Percentiles rank a stretch among this genome's conserved stretches.
Evolutionary conservation across 2,329 filamentous ascomycete species (phyloP).

Genomic region (Alternaria incomplexa): DNA sequence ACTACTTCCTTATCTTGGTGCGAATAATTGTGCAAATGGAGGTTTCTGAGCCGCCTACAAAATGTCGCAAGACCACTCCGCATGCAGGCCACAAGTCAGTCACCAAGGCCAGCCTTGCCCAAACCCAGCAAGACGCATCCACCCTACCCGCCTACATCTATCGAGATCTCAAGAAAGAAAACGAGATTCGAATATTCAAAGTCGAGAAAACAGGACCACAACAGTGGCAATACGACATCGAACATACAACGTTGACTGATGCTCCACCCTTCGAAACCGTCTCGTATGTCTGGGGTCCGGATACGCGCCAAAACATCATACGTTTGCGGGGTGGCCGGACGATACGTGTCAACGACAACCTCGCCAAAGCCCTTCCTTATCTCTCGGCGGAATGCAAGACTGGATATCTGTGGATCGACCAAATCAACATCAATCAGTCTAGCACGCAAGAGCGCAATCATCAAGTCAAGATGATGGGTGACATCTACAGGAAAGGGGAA

Average conservation of each 20-base stretch:
- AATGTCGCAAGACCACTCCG: not conserved
- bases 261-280: not conserved
- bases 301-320: not conserved
- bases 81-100: not conserved
- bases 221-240: not conserved
- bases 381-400: not conserved
- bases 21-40: fast-evolving
- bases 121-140: not conserved
- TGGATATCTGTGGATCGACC: not conserved
- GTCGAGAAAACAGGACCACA: not conserved
- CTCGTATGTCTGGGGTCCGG: not conserved
- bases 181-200: not conserved
- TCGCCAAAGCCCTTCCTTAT: not conserved
- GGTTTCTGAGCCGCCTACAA: not conserved
- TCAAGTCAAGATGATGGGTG: not conserved
- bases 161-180: not conserved
- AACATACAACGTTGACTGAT: not conserved
- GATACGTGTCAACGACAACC: not conserved
- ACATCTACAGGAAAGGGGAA: not conserved
- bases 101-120: not conserved
- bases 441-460: not conserved
- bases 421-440: not conserved
- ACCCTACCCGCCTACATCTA: not conserved
- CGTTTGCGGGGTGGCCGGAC: not conserved
- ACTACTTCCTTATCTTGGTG: not conserved